Conservation (phyloP, 164 flowering plant genomes). For the Vitis vinifera region ASM3070453v1 NC_081815.1:18424501-18425000, state of each 20-base stretch:
- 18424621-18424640: neutral
- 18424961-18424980: neutral
- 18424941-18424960: neutral
- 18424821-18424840: slow-evolving; percentile 89
- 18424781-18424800: slow-evolving; percentile 57
- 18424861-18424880: slow-evolving; percentile 17
- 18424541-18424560: neutral
- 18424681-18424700: too few species aligned
- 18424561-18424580: neutral
- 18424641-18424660: neutral
- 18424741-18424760: too few species aligned
- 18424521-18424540: neutral
- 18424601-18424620: neutral
- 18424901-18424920: slow-evolving; percentile 28
- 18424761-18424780: slow-evolving; percentile 2
- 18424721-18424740: too few species aligned
- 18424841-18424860: slow-evolving; percentile 75
- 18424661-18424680: too few species aligned
- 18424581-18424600: neutral
- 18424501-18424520: neutral
- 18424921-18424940: slow-evolving; percentile 10
- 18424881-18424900: slow-evolving; percentile 17
- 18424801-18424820: slow-evolving; percentile 96
- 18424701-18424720: too few species aligned
- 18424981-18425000: neutral